phyloP scores from a whole-genome alignment of 2,329 filamentous ascomycete genomes.

The Geosmithia putterillii region DNA sequence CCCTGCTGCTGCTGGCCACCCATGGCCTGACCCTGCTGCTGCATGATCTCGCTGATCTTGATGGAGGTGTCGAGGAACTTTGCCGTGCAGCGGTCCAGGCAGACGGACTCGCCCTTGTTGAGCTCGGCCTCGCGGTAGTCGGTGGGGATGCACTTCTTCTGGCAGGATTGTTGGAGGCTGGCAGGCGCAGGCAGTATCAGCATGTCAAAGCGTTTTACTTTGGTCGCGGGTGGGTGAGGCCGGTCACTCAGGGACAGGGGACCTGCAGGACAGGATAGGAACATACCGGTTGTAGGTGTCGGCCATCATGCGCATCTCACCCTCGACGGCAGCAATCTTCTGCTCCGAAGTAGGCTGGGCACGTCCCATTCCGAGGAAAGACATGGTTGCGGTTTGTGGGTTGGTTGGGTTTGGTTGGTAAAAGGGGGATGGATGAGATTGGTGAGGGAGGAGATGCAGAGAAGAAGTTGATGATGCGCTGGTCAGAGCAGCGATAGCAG shows the following conservation, averaged over 20 bases:
- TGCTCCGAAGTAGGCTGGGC: constrained; percentile 88
- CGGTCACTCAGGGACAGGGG: too few species aligned
- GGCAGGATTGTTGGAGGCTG: constrained; percentile 79
- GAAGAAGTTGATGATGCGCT: background rate
- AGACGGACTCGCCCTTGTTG: constrained; percentile 98
- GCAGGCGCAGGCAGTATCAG: too few species aligned
- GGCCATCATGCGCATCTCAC: constrained; percentile 93
- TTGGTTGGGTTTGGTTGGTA: background rate
- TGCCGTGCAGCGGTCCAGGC: constrained; percentile 89
- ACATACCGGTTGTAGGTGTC: constrained; percentile 94
- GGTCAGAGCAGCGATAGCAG: too few species aligned
- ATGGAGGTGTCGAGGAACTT: constrained; percentile 99
- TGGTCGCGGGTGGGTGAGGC: too few species aligned
- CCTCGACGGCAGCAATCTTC: constrained; percentile 93
- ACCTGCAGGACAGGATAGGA: constrained; percentile 1
- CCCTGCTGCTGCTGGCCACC: constrained; percentile 29
- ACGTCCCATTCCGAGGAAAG: constrained; percentile 35
- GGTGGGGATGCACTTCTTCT: constrained; percentile 82
- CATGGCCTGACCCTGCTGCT: constrained; percentile 65
- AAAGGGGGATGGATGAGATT: background rate
- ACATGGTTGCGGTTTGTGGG: constrained; percentile 20
- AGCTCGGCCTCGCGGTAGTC: constrained; percentile 93
- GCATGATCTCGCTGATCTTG: constrained; percentile 95
- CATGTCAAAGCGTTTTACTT: background rate
- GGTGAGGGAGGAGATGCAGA: background rate